A percentile compares a stretch with the other conserved stretches of the same genome.
Conservation (phyloP, 352 stramenopile species). For the Pythium folliculosum region DNA sequence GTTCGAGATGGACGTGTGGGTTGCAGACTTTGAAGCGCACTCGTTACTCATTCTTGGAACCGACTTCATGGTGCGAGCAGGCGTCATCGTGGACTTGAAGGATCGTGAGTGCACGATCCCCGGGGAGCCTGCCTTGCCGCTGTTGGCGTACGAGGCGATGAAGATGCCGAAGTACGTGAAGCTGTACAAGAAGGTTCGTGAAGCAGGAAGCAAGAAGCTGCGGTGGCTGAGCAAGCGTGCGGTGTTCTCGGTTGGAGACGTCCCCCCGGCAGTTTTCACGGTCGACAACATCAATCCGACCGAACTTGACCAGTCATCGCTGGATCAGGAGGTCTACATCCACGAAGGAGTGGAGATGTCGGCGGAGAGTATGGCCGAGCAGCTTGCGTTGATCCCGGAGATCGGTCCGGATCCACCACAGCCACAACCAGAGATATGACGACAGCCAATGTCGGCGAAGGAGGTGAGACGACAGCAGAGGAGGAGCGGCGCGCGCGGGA, state of each 20-base stretch:
- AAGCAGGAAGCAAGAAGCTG: not conserved
- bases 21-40: slow-evolving; percentile 26
- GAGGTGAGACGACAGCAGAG: slow-evolving; percentile 11
- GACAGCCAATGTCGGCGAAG: slow-evolving; percentile 24
- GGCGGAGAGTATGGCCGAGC: slow-evolving; percentile 14
- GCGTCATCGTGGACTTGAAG: slow-evolving; percentile 9
- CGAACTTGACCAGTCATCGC: slow-evolving; percentile 10
- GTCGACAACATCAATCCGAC: not conserved
- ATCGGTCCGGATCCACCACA: not conserved
- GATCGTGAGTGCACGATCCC: not conserved
- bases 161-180: not conserved
- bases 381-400: slow-evolving; percentile 31
- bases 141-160: slow-evolving; percentile 3
- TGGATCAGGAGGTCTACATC: slow-evolving; percentile 10
- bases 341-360: slow-evolving; percentile 18
- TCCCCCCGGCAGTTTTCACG: slow-evolving; percentile 6
- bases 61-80: slow-evolving; percentile 27
- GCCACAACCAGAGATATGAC: slow-evolving; percentile 19
- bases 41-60: slow-evolving; percentile 24
- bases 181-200: not conserved
- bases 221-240: not conserved
- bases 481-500: slow-evolving; percentile 13
- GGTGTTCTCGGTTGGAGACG: slow-evolving; percentile 1
- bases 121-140: not conserved
- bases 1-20: slow-evolving; percentile 25